phyloP scores from a whole-genome alignment of 2,329 filamentous ascomycete species.

The Boeremia lycopersici region DNA sequence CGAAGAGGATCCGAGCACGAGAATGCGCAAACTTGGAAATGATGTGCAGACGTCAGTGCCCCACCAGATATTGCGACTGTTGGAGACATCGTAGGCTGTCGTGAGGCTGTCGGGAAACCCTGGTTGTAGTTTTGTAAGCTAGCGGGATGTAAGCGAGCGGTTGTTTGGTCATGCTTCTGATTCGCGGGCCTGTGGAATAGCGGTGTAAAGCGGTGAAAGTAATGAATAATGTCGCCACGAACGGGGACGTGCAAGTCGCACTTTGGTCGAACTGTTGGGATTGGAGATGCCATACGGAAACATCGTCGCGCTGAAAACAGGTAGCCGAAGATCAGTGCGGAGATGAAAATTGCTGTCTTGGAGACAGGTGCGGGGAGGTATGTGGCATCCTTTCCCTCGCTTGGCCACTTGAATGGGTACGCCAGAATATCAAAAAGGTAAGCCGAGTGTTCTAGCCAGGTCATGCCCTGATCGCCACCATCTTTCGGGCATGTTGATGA shows the following conservation, averaged over 20 bases:
- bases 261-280: not conserved
- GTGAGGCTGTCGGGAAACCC: constrained; percentile 10
- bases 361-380: not conserved
- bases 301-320: not conserved
- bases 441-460: not conserved
- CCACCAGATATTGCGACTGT: not conserved
- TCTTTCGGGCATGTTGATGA: not conserved
- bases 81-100: not conserved
- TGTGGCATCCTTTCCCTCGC: not conserved
- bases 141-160: constrained; percentile 14
- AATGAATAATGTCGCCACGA: not conserved
- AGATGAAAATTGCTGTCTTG: not conserved
- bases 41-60: constrained; percentile 14
- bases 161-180: not conserved
- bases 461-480: not conserved
- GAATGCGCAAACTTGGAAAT: not conserved
- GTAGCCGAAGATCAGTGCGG: not conserved
- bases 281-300: not conserved
- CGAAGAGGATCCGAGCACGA: constrained; percentile 8
- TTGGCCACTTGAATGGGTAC: not conserved
- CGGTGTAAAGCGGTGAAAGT: constrained; percentile 19
- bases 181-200: constrained; percentile 5
- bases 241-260: not conserved
- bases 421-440: not conserved
- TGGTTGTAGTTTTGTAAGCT: constrained; percentile 12